Base-by-base conservation (phyloP, 1,284 basidiomycete genomes). In the Kalmanozyma brasiliensis region DNA sequence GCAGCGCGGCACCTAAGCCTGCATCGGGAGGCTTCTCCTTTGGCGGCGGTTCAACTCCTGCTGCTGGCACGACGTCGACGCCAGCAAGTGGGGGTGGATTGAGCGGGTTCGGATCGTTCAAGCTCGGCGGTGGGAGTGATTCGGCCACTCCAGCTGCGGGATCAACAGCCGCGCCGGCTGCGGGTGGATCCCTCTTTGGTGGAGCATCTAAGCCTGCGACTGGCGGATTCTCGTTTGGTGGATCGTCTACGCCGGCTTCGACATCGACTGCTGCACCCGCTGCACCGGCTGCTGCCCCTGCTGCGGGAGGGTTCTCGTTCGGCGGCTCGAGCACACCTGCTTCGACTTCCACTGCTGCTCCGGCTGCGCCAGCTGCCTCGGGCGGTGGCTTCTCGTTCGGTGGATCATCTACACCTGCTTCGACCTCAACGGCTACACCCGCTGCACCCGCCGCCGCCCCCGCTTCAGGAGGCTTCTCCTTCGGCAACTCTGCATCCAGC, bases 361-460 rank as follows among this genome's bases (percentile, higher is more conserved):
- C 73, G 7, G 48, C 26, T 10, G n/a, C 55, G 16, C 5, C 65
- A 33, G 48, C 67, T 8, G 19, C 66, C 1, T 34, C 73, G 4
- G 34, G 63, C 4, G 62, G 73, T 16, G 69, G 70, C 30, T 76
- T 76, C 42, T 68, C 66, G 10, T 76, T 76, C n/a, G 71, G 74
- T 17, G 58, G 47, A 30, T 36, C 59, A 20, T 43, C 59, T 1
- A 49, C 41, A 6, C 26, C 67, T 4, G 40, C 67, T 7, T 37
- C 62, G 1, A 40, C 69, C 2, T 45, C 52, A 1, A 41, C 77
- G 1, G 37, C 74, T 9, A 44, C 76, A 2, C 48, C 80, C 4
- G 49, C 80, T 14, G 65, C 49, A 22, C 20, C 58, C 13, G 38
- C 23, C 20, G 13, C 46, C 10, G 29, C 26, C 14, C 7, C 29